Conservation (phyloP, 345 rosid genomes). For the Ceriops zippeliana region DNA sequence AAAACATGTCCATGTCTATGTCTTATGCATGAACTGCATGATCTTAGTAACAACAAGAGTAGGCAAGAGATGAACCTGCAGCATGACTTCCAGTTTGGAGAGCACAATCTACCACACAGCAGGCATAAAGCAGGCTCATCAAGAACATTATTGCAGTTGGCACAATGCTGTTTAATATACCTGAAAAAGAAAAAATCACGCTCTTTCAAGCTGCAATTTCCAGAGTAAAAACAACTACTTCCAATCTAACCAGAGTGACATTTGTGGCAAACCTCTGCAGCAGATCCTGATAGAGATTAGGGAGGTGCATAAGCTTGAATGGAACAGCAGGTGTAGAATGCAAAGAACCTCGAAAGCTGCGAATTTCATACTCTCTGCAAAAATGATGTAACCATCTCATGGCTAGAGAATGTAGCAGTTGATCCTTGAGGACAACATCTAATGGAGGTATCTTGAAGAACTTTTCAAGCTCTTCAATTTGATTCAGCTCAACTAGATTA, state of each 20-base stretch:
- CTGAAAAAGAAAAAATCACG: constrained; percentile 34
- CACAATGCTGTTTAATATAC: constrained; percentile 69
- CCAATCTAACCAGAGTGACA: constrained; percentile 13
- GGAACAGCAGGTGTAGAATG: constrained; percentile 62
- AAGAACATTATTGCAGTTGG: constrained; percentile 46
- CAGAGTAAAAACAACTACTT: constrained; percentile 1
- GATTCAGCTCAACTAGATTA: constrained; percentile 47
- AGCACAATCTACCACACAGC: constrained; percentile 87
- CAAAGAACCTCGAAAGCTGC: constrained; percentile 31
- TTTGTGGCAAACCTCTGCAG: constrained; percentile 59
- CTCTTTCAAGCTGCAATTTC: constrained; percentile 11
- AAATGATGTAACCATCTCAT: constrained; percentile 70
- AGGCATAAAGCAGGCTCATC: constrained; percentile 83
- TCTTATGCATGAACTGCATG: background rate
- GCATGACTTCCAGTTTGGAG: constrained; percentile 64
- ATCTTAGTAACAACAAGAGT: constrained; percentile 4
- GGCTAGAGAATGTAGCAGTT: constrained; percentile 40
- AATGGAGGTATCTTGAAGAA: constrained; percentile 72
- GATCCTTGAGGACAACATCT: constrained; percentile 52
- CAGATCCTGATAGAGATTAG: constrained; percentile 76
- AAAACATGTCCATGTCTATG: background rate
- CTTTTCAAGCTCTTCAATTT: constrained; percentile 60
- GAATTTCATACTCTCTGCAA: constrained; percentile 35
- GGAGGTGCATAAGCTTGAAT: constrained; percentile 78
- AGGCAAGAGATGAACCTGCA: constrained; percentile 59